Evolutionary conservation across 208 protist genomes (phyloP).

Genomic region (Trypanosoma brucei): DNA sequence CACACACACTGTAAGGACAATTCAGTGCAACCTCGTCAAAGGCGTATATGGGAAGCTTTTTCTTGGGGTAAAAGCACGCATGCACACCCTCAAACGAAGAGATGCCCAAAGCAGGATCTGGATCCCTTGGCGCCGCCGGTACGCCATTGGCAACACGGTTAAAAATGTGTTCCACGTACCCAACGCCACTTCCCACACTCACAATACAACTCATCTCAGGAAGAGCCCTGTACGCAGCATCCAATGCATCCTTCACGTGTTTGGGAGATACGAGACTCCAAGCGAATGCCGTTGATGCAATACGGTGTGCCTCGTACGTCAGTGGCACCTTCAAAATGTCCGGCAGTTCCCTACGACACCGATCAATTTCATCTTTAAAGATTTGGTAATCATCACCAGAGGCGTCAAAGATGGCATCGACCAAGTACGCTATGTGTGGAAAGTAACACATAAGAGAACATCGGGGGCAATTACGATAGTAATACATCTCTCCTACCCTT

Average conservation of each 20-base stretch:
- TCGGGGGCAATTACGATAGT: constrained; percentile 65
- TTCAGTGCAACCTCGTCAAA: constrained; percentile 77
- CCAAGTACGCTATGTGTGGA: constrained; percentile 76
- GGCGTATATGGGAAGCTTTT: constrained; percentile 63
- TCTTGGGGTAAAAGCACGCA: constrained; percentile 35
- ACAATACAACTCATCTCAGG: constrained; percentile 58
- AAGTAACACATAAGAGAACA: constrained; percentile 83
- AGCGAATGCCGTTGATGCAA: constrained; percentile 70
- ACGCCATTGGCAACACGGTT: constrained; percentile 76
- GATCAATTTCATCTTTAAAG: constrained; percentile 77
- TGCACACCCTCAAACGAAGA: constrained; percentile 70
- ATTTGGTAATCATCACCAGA: constrained; percentile 83
- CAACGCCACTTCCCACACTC: constrained; percentile 75
- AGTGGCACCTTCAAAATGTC: constrained; percentile 81
- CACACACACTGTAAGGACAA: constrained; percentile 75
- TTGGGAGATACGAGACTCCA: constrained; percentile 80
- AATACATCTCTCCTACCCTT: constrained; percentile 64
- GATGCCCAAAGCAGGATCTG: constrained; percentile 16
- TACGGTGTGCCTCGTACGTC: constrained; percentile 79
- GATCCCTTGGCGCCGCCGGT: constrained; percentile 19
- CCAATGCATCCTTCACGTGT: constrained; percentile 64
- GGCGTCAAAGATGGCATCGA: constrained; percentile 50
- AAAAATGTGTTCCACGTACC: constrained; percentile 88
- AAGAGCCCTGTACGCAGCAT: constrained; percentile 42
- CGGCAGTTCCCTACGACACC: constrained; percentile 51